phyloP scores from a whole-genome alignment of 2,329 filamentous ascomycete genomes.

The Lachnellula hyalina region DNA sequence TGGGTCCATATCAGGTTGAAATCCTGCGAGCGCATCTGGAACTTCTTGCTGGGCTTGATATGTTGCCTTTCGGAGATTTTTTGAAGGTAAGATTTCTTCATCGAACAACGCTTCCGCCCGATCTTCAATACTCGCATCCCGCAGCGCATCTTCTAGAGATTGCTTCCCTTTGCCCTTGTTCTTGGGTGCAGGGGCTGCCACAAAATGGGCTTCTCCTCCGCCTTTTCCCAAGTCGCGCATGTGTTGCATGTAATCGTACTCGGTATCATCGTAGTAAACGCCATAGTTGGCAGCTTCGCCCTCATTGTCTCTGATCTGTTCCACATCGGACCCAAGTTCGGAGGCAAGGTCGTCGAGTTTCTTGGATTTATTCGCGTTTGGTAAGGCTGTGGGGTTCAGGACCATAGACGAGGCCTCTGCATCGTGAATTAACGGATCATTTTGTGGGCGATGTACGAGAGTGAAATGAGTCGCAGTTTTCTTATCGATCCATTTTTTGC shows the following conservation, averaged over 20 bases:
- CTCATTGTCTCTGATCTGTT: constrained; percentile 75
- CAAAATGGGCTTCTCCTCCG: constrained; percentile 69
- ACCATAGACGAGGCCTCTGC: constrained; percentile 83
- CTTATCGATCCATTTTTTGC: constrained; percentile 60
- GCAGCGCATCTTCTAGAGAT: constrained; percentile 76
- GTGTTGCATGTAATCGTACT: constrained; percentile 99
- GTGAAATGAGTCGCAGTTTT: constrained; percentile 89
- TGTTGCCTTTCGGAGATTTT: constrained; percentile 68
- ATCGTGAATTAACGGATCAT: constrained; percentile 96
- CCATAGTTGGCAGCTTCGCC: constrained; percentile 93
- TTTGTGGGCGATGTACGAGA: constrained; percentile 91
- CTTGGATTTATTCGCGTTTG: constrained; percentile 52
- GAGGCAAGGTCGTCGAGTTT: constrained; percentile 69
- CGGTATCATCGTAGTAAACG: constrained; percentile 88
- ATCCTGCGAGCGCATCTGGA: constrained; percentile 85
- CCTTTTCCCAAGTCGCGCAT: constrained; percentile 77
- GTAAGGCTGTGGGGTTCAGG: constrained; percentile 61
- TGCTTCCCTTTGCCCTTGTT: constrained; percentile 70
- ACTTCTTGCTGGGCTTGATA: constrained; percentile 93
- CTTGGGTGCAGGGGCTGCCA: constrained; percentile 62
- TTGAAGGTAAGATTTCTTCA: constrained; percentile 70
- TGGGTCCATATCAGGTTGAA: constrained; percentile 97
- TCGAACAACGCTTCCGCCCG: constrained; percentile 57
- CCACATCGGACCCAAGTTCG: constrained; percentile 65
- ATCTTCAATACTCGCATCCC: constrained; percentile 52